Conservation (phyloP, 257 asterid genomes). For the Solanum arcanum region DNA sequence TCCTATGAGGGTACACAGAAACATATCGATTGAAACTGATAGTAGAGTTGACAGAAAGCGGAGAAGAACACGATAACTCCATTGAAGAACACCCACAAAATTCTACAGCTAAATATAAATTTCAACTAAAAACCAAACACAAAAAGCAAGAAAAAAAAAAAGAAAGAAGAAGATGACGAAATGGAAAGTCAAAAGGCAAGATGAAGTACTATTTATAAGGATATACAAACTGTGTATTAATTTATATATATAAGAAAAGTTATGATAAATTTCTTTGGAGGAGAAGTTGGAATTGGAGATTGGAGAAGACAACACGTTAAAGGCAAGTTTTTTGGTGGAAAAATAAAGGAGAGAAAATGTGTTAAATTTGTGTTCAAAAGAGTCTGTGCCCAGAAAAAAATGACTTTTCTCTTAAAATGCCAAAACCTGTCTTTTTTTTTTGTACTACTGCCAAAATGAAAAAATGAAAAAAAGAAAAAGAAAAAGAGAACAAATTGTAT, state of each 20-base stretch:
- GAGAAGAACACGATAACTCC: slow-evolving; percentile 68
- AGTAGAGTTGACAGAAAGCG: slow-evolving; percentile 44
- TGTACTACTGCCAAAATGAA: not conserved
- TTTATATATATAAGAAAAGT: not conserved
- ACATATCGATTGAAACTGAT: slow-evolving; percentile 34
- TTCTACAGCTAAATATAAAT: not conserved
- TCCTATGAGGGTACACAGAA: slow-evolving; percentile 17
- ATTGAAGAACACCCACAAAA: slow-evolving; percentile 1
- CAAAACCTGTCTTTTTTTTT: not conserved
- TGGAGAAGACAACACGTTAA: slow-evolving; percentile 12
- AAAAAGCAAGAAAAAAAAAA: not conserved
- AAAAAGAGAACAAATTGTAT: not conserved
- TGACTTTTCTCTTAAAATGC: not conserved
- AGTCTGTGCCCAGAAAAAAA: not conserved
- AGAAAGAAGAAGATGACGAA: not conserved
- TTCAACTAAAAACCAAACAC: not conserved
- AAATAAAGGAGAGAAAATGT: not conserved
- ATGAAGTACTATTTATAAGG: not conserved
- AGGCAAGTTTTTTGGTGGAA: not conserved
- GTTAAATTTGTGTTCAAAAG: slow-evolving; percentile 5
- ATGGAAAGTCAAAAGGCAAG: not conserved
- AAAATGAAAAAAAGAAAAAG: no score
- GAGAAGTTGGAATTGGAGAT: not conserved
- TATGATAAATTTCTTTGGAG: not conserved
- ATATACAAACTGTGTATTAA: not conserved